Evolutionary conservation across 805 yeast genomes (phyloP), one percentile per base, ranked within the genome.

Genomic region (Sugiyamaella valdiviana): DNA sequence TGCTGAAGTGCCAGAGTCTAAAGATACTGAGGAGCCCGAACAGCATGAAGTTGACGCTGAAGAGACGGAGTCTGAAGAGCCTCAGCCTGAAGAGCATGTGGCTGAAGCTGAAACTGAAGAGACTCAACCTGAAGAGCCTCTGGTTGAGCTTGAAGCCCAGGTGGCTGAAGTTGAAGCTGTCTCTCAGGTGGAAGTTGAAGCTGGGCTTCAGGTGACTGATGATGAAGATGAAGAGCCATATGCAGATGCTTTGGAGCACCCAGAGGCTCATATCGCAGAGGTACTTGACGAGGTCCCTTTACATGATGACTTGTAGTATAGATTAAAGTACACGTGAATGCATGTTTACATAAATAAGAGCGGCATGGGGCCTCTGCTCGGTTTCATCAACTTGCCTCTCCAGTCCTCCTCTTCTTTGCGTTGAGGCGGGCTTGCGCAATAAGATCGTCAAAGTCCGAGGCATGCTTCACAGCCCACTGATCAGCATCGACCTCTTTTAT

Each of bases 391-490:
- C n/a, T n/a, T 5, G 32, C 32, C 14, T 26, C 32, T 12, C 32
- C 10, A 5, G 32, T 26, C 32, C 14, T 26, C 9, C 32, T 12
- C 32, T 26, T 26, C 32, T 26, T 26, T 10, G 32, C 32, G 14
- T 26, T 26, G 32, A 26, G 36, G 3, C 48, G 32, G 6, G 65
- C 64, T 29, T 51, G 23, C 39, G 51, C 53, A n/a, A 59, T 49
- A 45, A 62, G 44, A 12, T 55, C 59, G 3, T 39, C 48, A 48
- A 60, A 63, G 14, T 57, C 59, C 15, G 37, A 46, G 7, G 53
- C 47, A 46, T 63, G 59, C 15, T 38, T 20, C 29, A 21, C 36
- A 9, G 44, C 49, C 65, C 65, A 62, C 14, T 39, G 51, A n/a
- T 50, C 41, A 14, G 51, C 41, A 24, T 59, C 64, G 19, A 55